Evolutionary conservation across 495 filamentous ascomycete genomes (phyloP), one percentile per base, ranked within the genome.

Genomic region (Niebla homalea): DNA sequence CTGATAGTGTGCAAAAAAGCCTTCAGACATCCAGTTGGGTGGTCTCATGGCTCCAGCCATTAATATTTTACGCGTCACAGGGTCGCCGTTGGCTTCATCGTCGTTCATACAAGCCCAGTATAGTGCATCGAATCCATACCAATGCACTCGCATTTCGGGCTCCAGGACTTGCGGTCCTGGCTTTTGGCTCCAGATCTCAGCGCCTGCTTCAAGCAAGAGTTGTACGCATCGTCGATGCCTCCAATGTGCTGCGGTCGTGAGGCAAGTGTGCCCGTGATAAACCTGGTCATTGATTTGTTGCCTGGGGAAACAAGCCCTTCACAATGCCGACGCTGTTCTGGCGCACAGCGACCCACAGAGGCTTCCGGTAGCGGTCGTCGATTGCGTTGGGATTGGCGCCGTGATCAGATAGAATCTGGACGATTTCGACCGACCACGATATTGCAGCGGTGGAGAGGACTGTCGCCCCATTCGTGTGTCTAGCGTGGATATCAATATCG

Each of bases 311-410:
- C 23, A 46, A 46, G n/a, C 29, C 19, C 18, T 29, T 46, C 6
- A 46, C 43, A 12, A 46, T 29, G 0, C 10, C 43, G 23, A 29
- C 23, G 16, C 43, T 22, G n/a, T 46, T 46, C 18, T 46, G 20
- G 2, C 19, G 23, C 11, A 29, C 43, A 21, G 43, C 43, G 10
- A 22, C 10, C 43, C 43, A 46, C 16, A 46, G 43, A 29, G 23
- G 19, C n/a, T 29, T 22, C 19, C 43, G 10, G 23, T 29, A 29
- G 43, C 4, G 23, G 15, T 54, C 54, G 41, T 61, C 59, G 26
- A 52, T 57, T 12, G 52, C 55, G 36, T 62, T 50, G n/a, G 57
- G 29, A 20, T 58, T 49, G 18, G 57, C 57, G 6, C 57, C 57
- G 43, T 46, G 44, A 10, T 51, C 23, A 25, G 57, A 22, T 21